phyloP scores from a whole-genome alignment of 345 rosid species.

The Hirschfeldia incana region DNA sequence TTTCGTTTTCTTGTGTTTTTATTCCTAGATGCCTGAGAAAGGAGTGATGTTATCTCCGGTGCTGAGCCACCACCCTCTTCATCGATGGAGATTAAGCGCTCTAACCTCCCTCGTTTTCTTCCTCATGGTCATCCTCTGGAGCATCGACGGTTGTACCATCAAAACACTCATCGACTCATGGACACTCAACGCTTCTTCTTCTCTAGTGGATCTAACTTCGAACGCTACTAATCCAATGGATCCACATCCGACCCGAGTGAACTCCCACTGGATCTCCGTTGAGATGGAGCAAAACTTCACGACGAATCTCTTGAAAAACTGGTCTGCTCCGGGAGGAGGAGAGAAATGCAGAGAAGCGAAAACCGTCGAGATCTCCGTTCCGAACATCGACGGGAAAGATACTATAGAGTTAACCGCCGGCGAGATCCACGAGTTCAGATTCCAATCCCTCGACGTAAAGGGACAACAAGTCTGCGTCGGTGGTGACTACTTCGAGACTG shows the following conservation, averaged over 20 bases:
- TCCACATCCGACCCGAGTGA: background rate
- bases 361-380: conserved; percentile 55
- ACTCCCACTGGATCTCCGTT: conserved; percentile 49
- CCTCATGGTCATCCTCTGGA: conserved; percentile 62
- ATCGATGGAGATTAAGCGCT: conserved; percentile 64
- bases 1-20: background rate
- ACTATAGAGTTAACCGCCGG: conserved; percentile 59
- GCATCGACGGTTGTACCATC: conserved; percentile 62
- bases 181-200: conserved; percentile 48
- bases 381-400: conserved; percentile 55
- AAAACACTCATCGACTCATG: conserved; percentile 52
- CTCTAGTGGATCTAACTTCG: background rate
- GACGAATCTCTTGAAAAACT: conserved; percentile 47
- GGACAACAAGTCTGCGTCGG: conserved; percentile 58
- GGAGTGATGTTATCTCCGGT: conserved; percentile 31
- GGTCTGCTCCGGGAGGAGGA: conserved; percentile 59
- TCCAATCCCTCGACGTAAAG: conserved; percentile 62
- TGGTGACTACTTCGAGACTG: conserved; percentile 86
- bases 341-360: conserved; percentile 58
- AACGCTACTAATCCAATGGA: conserved; percentile 3
- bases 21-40: conserved; percentile 56
- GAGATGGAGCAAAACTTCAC: conserved; percentile 55
- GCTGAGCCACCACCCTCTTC: conserved; percentile 33
- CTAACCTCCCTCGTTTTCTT: conserved; percentile 56
- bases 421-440: conserved; percentile 55